Conservation (phyloP, 768 basidiomycete genomes). For the Collybiopsis confluens region DNA sequence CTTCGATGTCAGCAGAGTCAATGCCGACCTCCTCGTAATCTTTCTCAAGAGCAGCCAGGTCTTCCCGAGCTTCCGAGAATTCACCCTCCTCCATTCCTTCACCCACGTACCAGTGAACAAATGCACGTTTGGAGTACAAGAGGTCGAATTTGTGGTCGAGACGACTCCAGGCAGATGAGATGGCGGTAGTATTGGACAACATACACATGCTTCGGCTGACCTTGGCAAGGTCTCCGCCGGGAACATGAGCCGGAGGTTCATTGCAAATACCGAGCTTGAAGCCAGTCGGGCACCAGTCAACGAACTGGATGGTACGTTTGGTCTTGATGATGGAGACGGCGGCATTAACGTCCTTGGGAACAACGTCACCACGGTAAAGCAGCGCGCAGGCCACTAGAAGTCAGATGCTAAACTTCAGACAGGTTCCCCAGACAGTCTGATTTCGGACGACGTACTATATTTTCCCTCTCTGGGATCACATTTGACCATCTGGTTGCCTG, state of each 20-base stretch:
- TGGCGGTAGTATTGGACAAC: conserved; percentile 94
- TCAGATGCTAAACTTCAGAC: conserved; percentile 11
- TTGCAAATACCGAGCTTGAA: conserved; percentile 99
- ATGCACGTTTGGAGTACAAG: conserved; percentile 93
- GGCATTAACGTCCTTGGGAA: conserved; percentile 91
- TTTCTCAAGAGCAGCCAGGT: conserved; percentile 95
- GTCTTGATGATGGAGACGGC: conserved; percentile 95
- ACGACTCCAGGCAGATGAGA: conserved; percentile 92
- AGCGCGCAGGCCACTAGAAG: conserved; percentile 81
- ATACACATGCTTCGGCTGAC: conserved; percentile 93
- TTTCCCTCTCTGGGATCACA: conserved; percentile 98
- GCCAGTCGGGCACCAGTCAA: conserved; percentile 97
- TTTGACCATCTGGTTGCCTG: conserved; percentile 92
- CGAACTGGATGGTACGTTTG: conserved; percentile 96
- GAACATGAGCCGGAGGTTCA: conserved; percentile 88
- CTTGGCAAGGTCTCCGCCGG: conserved; percentile 94
- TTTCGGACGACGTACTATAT: conserved; percentile 66
- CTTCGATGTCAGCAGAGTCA: conserved; percentile 72
- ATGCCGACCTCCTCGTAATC: conserved; percentile 89
- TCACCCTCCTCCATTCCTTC: conserved; percentile 99
- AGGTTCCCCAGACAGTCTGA: neutral
- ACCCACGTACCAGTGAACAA: conserved; percentile 94
- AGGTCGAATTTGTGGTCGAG: conserved; percentile 98
- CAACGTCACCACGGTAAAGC: conserved; percentile 94
- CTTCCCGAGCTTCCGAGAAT: conserved; percentile 97